Evolutionary conservation across 441 rosid genomes (phyloP).

Genomic region (Gossypium trilobum): DNA sequence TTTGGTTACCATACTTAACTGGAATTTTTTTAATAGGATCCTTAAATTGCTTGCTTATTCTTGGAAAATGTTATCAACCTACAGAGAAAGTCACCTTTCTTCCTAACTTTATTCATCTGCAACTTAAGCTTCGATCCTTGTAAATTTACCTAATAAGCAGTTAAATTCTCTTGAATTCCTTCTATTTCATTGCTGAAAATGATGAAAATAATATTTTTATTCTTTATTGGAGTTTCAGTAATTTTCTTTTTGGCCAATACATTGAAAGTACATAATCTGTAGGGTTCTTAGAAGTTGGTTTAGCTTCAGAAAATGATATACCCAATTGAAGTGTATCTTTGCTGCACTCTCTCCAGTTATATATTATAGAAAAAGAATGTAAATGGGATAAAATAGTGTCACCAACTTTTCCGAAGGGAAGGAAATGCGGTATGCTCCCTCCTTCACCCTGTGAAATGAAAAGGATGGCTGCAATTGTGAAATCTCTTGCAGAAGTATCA

Average conservation of each 20-base stretch:
- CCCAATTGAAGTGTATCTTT: background rate
- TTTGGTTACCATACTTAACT: background rate
- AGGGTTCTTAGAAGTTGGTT: background rate
- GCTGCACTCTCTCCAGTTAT: background rate
- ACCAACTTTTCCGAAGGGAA: background rate
- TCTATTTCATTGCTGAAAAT: background rate
- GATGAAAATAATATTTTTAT: background rate
- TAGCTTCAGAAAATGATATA: background rate
- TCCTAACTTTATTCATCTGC: background rate
- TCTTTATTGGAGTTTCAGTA: background rate
- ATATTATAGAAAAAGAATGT: background rate
- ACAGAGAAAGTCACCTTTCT: background rate
- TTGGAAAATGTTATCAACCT: constrained; percentile 1
- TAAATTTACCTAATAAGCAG: background rate
- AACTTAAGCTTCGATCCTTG: background rate
- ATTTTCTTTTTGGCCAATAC: constrained; percentile 2
- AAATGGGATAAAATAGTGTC: constrained; percentile 2
- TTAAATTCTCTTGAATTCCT: background rate
- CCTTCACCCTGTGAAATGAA: background rate
- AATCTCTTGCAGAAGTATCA: constrained; percentile 7
- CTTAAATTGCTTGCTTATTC: background rate
- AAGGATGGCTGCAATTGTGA: background rate
- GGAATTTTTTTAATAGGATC: background rate
- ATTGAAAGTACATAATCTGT: background rate
- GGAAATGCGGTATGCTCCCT: background rate